phyloP scores from a whole-genome alignment of 2,329 filamentous ascomycete species.

The Botrytis hyacinthi region DNA sequence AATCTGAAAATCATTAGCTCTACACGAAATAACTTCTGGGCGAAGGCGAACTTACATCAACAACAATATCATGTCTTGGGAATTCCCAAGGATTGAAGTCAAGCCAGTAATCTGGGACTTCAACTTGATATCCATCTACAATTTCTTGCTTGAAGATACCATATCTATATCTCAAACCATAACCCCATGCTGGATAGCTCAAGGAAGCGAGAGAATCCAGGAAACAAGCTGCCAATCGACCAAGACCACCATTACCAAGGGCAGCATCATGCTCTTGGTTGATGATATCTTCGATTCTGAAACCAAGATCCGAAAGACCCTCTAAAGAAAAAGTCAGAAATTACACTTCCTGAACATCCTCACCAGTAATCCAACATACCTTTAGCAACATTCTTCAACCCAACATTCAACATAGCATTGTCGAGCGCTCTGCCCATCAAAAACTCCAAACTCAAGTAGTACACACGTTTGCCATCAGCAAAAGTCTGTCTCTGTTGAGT shows the following conservation, averaged over 20 bases:
- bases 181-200: slow-evolving; percentile 96
- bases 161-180: slow-evolving; percentile 92
- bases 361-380: slow-evolving; percentile 49
- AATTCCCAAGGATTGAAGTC: slow-evolving; percentile 99
- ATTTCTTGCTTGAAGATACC: slow-evolving; percentile 99
- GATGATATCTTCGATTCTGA: slow-evolving; percentile 95
- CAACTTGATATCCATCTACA: slow-evolving; percentile 94
- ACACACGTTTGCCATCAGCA: slow-evolving; percentile 86
- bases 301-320: slow-evolving; percentile 84
- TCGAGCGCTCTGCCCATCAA: slow-evolving; percentile 95
- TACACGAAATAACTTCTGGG: slow-evolving; percentile 34
- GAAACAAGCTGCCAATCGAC: slow-evolving; percentile 93
- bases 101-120: slow-evolving; percentile 98
- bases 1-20: slow-evolving; percentile 47
- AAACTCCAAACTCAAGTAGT: slow-evolving; percentile 97
- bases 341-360: slow-evolving; percentile 62
- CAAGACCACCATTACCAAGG: slow-evolving; percentile 91
- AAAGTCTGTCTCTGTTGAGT: slow-evolving; percentile 96
- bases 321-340: slow-evolving; percentile 48
- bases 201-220: slow-evolving; percentile 92
- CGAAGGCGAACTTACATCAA: slow-evolving; percentile 59
- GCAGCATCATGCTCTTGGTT: slow-evolving; percentile 94
- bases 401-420: slow-evolving; percentile 97
- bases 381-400: slow-evolving; percentile 79
- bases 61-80: slow-evolving; percentile 88